Evolutionary conservation across 1,284 basidiomycete species (phyloP), one percentile per base, ranked within the genome.

Genomic region (Chondrostereum purpureum): DNA sequence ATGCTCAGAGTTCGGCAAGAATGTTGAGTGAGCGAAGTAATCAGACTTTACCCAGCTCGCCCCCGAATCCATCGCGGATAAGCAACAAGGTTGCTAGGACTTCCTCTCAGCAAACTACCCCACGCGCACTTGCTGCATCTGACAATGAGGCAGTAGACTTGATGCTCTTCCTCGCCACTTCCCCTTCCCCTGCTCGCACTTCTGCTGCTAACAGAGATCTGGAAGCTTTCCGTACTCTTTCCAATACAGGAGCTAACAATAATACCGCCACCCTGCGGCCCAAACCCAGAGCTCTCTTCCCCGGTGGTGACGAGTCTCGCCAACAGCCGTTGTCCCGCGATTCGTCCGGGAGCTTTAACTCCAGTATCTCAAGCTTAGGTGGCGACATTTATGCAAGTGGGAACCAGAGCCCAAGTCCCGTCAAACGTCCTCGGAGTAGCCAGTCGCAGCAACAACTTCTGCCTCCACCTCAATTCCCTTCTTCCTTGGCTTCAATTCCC

Each of bases 81-180:
- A 53, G 43, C 48, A 61, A 59, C 47, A 59, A 55, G 51, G 61
- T 62, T 50, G 13, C 37, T 31, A 46, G 50, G 8, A 27, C 35
- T n/a, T 42, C 44, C 38, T 46, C 23, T 24, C 48, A 31, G 36
- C 51, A 61, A 47, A 57, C 57, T 18, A 62, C 60, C 10, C 69
- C 69, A 4, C 69, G 67, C 41, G 64, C 62, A 14, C 62, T 69
- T 43, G 70, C 67, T 23, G 73, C 75, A 16, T 72, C 73, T 20
- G 85, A 88, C 55, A 81, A 77, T 53, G 87, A 89, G 56, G 86
- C 87, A 0, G 85, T 87, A 20, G 83, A 86, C 58, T 64, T 88
- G 35, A 84, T 89, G 77, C 67, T 89, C 31, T 85, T 77, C 61
- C 74, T 89, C 39, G 86, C 87, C 35, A 88, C 86, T 5, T 88